Evolutionary conservation across 2,329 filamentous ascomycete genomes (phyloP).

Genomic region (Clarireedia paspali): DNA sequence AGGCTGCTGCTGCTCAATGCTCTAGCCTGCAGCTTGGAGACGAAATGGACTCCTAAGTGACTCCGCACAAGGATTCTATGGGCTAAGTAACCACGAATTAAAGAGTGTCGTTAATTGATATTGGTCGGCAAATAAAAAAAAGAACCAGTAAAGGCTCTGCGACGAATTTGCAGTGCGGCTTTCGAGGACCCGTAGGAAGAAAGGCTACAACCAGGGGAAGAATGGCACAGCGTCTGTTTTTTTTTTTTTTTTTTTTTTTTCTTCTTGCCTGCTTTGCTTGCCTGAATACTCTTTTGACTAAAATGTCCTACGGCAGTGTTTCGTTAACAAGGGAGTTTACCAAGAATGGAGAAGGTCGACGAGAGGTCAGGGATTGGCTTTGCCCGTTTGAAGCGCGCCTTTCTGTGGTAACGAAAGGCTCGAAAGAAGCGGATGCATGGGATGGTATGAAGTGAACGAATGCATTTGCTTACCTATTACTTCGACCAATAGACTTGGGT

Average conservation of each 20-base stretch:
- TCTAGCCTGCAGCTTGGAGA: slow-evolving; percentile 10
- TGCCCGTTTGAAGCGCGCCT: slow-evolving; percentile 7
- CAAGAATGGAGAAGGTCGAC: background rate
- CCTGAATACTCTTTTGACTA: background rate
- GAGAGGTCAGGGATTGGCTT: slow-evolving; percentile 2
- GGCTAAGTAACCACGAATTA: slow-evolving; percentile 9
- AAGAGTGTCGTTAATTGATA: slow-evolving; percentile 8
- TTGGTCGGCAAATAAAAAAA: slow-evolving; percentile 5
- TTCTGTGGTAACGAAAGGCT: slow-evolving; percentile 3
- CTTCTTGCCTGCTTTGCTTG: background rate
- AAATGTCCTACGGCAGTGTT: slow-evolving; percentile 4
- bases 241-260: background rate
- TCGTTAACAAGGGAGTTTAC: slow-evolving; percentile 9
- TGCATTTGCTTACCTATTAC: slow-evolving; percentile 1
- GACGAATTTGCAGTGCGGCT: slow-evolving; percentile 5
- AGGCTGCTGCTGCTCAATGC: slow-evolving; percentile 12
- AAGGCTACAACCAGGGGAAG: slow-evolving; percentile 6
- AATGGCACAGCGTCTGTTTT: slow-evolving; percentile 8
- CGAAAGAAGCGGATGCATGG: slow-evolving; percentile 3
- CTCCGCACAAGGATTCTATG: slow-evolving; percentile 11
- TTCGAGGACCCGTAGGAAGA: slow-evolving; percentile 8
- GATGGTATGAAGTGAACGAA: slow-evolving; percentile 1
- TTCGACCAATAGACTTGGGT: background rate
- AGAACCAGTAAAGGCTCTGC: slow-evolving; percentile 6
- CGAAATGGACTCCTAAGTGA: slow-evolving; percentile 10